Conservation (phyloP, 345 rosid species). For the Chamaenerion angustifolium region DNA sequence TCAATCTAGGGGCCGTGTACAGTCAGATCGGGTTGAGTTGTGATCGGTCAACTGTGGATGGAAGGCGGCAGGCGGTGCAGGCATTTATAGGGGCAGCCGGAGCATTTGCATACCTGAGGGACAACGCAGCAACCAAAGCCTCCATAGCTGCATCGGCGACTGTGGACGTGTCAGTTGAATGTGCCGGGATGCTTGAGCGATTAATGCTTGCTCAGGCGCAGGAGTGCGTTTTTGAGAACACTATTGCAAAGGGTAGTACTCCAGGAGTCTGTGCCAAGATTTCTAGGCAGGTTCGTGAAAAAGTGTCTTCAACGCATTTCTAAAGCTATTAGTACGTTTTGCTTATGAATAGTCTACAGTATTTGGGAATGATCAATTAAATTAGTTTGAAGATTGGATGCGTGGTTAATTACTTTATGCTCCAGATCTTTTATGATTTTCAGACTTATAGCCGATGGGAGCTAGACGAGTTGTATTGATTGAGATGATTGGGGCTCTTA, state of each 20-base stretch:
- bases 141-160: constrained; percentile 60
- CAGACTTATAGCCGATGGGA: too few relatives aligned
- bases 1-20: constrained; percentile 69
- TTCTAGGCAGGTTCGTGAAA: constrained; percentile 61
- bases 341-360: neutral
- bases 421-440: too few relatives aligned
- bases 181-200: constrained; percentile 86
- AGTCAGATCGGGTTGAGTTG: constrained; percentile 78
- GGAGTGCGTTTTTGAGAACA: constrained; percentile 91
- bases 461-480: too few relatives aligned
- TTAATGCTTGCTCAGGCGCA: constrained; percentile 96
- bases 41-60: constrained; percentile 74
- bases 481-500: too few relatives aligned
- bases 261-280: constrained; percentile 95
- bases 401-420: too few relatives aligned
- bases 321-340: neutral
- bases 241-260: constrained; percentile 91
- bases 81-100: constrained; percentile 86
- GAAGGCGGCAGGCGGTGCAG: constrained; percentile 77
- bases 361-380: too few relatives aligned
- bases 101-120: constrained; percentile 60
- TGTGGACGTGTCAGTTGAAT: constrained; percentile 74
- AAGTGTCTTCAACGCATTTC: neutral
- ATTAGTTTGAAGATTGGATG: too few relatives aligned
- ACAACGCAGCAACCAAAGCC: constrained; percentile 67